Base-by-base conservation (phyloP, 192 early-diverging fungal genomes). In the Mortierella alpina region DNA sequence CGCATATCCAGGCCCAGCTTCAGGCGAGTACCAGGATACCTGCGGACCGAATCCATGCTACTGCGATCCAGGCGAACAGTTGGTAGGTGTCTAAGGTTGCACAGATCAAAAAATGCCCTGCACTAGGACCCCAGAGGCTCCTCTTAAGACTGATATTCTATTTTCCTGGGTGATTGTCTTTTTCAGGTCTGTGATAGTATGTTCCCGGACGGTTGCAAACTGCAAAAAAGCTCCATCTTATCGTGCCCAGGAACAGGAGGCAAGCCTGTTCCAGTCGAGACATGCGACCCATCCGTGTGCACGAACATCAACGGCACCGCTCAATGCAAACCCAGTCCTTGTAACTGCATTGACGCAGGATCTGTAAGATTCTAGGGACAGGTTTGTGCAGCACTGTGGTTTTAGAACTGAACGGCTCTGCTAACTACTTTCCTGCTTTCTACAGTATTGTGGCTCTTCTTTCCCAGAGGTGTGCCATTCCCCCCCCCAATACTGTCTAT, bases 381-480 rank as follows among this genome's bases (percentile, higher is more conserved):
- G 1, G 31, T 2, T 31, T 31, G 31, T 31, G 31, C 31, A 31
- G 31, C 31, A 31, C 3, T 31, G 1, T 31, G 31, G 31, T 31
- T 31, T 31, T 31, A 31, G 31, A 2, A 31, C 31, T 31, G 31
- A 31, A 31, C 1, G 1, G 31, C 31, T 31, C 31, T 31, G 31
- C 31, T 31, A 31, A 31, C n/a, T 64, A 61, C n/a, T 41, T 6
- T 45, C 42, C 42, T 15, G 6, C 17, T 45, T 59, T 14, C 7
- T 63, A 8, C 39, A 66, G 65, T 66, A 55, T 53, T 66, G 65
- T 20, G 65, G 65, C 9, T 13, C 4, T n/a, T 53, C 53, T 18
- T 66, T 49, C 48, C 65, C 65, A 20, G 41, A 41, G 14, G n/a
- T 44, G 10, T 66, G 65, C n/a, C 47, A 11, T 7, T 47, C 31